These are phyloP conservation scores for Raphanus sativus DNA, from an alignment of 345 rosid species.

Conservation along the genomic window DNA sequence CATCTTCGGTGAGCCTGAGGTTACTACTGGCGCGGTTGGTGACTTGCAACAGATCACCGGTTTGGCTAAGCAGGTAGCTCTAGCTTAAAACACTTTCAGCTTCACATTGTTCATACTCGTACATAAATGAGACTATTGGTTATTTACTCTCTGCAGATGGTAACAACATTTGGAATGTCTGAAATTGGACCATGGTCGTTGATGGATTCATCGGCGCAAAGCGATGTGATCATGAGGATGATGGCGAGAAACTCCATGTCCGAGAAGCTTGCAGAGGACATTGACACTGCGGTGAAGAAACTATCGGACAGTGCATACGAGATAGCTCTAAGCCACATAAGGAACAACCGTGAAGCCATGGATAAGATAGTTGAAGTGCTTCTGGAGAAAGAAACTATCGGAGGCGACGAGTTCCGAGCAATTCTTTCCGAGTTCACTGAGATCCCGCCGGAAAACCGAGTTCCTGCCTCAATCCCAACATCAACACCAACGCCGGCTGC, in stretches of 20 bases:
- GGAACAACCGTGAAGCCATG: slow-evolving; percentile 92
- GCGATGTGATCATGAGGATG: slow-evolving; percentile 97
- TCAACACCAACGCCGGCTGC: slow-evolving; percentile 49
- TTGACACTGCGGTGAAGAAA: slow-evolving; percentile 74
- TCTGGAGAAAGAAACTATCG: slow-evolving; percentile 86
- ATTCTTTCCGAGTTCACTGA: slow-evolving; percentile 89
- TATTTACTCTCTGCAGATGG: slow-evolving; percentile 66
- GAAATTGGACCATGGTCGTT: slow-evolving; percentile 99
- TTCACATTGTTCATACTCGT: neutral
- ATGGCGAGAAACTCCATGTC: slow-evolving; percentile 99
- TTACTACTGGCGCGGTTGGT: slow-evolving; percentile 96
- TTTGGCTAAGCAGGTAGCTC: slow-evolving; percentile 79
- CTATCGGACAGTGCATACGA: slow-evolving; percentile 80
- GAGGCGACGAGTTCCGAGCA: slow-evolving; percentile 90
- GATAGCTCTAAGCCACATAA: slow-evolving; percentile 75
- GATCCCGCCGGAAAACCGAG: slow-evolving; percentile 78
- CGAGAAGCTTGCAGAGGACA: slow-evolving; percentile 93
- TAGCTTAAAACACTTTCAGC: neutral
- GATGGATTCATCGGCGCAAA: slow-evolving; percentile 80
- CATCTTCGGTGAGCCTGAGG: slow-evolving; percentile 93
- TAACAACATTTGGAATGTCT: slow-evolving; percentile 94
- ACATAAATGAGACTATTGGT: slow-evolving; percentile 8
- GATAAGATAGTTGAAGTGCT: slow-evolving; percentile 95
- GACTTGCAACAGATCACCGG: slow-evolving; percentile 97
- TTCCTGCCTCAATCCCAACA: slow-evolving; percentile 46